phyloP scores from a whole-genome alignment of 805 yeast genomes.

The Cyberlindnera sargentensis region DNA sequence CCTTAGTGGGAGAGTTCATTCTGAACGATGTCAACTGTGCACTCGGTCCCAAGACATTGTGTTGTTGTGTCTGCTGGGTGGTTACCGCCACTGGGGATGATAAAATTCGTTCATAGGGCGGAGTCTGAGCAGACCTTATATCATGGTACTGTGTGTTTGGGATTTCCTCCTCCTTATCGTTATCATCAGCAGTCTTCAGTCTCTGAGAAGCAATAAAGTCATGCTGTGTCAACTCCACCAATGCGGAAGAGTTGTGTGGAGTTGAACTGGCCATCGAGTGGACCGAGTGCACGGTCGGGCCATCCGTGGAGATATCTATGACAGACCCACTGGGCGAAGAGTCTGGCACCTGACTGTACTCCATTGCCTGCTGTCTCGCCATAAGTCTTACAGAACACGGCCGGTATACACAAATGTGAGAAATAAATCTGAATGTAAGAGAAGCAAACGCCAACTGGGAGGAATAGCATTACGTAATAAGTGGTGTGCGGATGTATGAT shows the following conservation, averaged over 20 bases:
- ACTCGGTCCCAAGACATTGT: slow-evolving; percentile 8
- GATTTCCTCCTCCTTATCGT: neutral
- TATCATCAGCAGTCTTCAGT: neutral
- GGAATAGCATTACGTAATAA: too few species aligned
- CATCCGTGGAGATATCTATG: slow-evolving; percentile 6
- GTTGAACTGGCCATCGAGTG: too few species aligned
- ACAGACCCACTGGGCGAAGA: slow-evolving; percentile 17
- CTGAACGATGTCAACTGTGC: slow-evolving; percentile 23
- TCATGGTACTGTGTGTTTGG: slow-evolving; percentile 2
- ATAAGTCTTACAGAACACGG: neutral
- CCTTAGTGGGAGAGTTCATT: slow-evolving; percentile 17
- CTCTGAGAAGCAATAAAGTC: slow-evolving; percentile 12
- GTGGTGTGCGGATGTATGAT: too few species aligned
- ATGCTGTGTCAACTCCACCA: slow-evolving; percentile 12
- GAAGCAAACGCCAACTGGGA: too few species aligned
- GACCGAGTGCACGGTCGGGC: too few species aligned
- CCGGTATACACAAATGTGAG: neutral
- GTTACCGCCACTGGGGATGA: slow-evolving; percentile 4
- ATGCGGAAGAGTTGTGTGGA: slow-evolving; percentile 1
- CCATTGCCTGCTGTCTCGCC: neutral
- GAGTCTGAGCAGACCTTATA: slow-evolving; percentile 11
- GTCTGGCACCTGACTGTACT: slow-evolving; percentile 6
- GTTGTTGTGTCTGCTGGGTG: neutral
- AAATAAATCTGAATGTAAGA: too few species aligned
- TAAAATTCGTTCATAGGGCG: slow-evolving; percentile 1